These are phyloP conservation scores for Saturnispora gosingensis DNA, from an alignment of 805 yeast species.

Conservation along the genomic window DNA sequence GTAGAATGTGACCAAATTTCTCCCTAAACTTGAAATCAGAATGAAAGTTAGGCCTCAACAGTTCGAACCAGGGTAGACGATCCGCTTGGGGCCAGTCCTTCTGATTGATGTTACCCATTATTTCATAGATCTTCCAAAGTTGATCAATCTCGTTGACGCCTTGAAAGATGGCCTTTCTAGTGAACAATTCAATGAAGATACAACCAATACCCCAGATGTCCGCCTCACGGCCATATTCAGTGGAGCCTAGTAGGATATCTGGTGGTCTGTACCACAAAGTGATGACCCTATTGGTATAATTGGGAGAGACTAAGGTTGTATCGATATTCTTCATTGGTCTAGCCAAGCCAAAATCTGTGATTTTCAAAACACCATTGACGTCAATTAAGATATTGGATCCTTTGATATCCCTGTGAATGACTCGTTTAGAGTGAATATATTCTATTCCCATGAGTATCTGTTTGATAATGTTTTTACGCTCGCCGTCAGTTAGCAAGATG, in stretches of 20 bases:
- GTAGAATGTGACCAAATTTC: slow-evolving; percentile 33
- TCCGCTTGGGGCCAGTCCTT: slow-evolving; percentile 73
- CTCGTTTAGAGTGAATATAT: slow-evolving; percentile 57
- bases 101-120: slow-evolving; percentile 79
- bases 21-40: slow-evolving; percentile 32
- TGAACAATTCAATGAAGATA: slow-evolving; percentile 71
- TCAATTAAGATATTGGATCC: slow-evolving; percentile 70
- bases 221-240: slow-evolving; percentile 82
- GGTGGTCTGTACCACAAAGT: slow-evolving; percentile 98
- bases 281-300: slow-evolving; percentile 90
- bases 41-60: slow-evolving; percentile 52
- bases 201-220: slow-evolving; percentile 98
- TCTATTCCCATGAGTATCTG: slow-evolving; percentile 62
- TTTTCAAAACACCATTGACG: slow-evolving; percentile 51
- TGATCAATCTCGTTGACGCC: slow-evolving; percentile 87
- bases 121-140: slow-evolving; percentile 60
- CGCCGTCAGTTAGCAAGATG: slow-evolving; percentile 50
- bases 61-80: slow-evolving; percentile 85
- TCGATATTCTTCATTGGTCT: slow-evolving; percentile 55
- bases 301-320: slow-evolving; percentile 46
- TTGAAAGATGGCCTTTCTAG: slow-evolving; percentile 68
- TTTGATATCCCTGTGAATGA: slow-evolving; percentile 74
- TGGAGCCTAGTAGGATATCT: slow-evolving; percentile 81
- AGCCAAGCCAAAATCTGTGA: slow-evolving; percentile 80
- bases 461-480: slow-evolving; percentile 54